Base-by-base conservation (phyloP, 768 basidiomycete species). In the Phlebiopsis flavidoalba region DNA sequence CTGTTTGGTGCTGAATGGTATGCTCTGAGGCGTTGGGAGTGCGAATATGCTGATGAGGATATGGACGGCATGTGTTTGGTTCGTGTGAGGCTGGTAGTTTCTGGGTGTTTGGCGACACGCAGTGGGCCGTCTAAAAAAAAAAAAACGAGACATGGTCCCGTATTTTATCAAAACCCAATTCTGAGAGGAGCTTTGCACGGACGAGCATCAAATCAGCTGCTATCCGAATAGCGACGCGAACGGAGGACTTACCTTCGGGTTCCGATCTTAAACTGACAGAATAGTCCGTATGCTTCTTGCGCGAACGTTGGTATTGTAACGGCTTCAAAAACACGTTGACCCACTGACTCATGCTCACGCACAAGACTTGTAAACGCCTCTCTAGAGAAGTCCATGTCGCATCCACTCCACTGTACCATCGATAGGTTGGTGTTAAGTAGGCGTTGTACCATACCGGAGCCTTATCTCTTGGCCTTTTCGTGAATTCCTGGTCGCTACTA, bases 1-100 rank as follows among this genome's bases (percentile, higher is more conserved):
- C 46, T n/a, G n/a, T n/a, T n/a, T n/a, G n/a, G 59, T 7, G 77
- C 62, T 3, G 85, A 86, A 45, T 74, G 75, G 58, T n/a, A 73
- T 79, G 60, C 84, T 87, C 12, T 77, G 78, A 22, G 72, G 73
- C 0, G 72, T 74, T n/a, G n/a, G 5, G 71, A 70, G 60, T 72
- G 63, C 12, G 69, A 66, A 5, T n/a, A n/a, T n/a, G 66, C 64
- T 7, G 68, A 66, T 0, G 74, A 75, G 3, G 66, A 60, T n/a
- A 2, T 67, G 66, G 71, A 71, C 2, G 73, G 70, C n/a, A n/a
- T 14, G 72, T 65, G 5, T 69, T 69, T 1, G n/a, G 69, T 70
- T 36, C 71, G 69, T 15, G 72, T 72, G 12, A 74, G 63, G 5
- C 72, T 73, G n/a, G 74, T 72, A 22, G 74, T 74, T n/a, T n/a